These are phyloP conservation scores for Leishmania tropica DNA, from an alignment of 208 protist species.

Conservation along the genomic window DNA sequence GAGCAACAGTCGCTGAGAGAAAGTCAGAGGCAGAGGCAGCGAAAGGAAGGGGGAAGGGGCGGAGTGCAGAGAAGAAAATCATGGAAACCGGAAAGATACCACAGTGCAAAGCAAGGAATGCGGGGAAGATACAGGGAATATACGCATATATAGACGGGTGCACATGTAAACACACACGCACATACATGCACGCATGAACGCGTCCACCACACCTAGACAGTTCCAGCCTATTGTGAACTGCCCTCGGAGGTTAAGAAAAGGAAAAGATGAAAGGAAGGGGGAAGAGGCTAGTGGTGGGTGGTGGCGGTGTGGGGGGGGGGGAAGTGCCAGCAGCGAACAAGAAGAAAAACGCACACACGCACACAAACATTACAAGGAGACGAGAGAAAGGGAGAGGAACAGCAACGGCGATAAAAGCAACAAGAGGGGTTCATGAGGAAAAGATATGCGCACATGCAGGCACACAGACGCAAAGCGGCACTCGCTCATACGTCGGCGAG, in stretches of 20 bases:
- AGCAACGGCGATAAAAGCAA: not conserved
- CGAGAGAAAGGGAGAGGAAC: not conserved
- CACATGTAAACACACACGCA: not conserved
- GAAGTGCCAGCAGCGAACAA: not conserved
- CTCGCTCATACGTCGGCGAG: not conserved
- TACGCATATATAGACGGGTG: not conserved
- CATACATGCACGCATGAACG: not conserved
- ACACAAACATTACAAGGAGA: not conserved
- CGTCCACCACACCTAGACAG: not conserved
- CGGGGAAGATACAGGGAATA: not conserved
- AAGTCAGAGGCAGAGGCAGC: no score
- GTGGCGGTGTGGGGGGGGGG: not conserved
- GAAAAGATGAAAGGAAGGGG: not conserved
- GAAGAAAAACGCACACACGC: not conserved
- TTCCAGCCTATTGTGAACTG: slow-evolving; percentile 4
- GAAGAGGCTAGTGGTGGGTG: not conserved
- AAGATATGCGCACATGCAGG: not conserved
- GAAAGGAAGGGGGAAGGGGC: not conserved
- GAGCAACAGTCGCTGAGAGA: not conserved
- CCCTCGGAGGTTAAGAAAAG: not conserved
- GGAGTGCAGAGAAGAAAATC: not conserved
- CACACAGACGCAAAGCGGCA: not conserved
- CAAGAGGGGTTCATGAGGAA: not conserved
- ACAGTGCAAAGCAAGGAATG: not conserved
- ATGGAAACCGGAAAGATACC: not conserved